A percentile compares a stretch with the other conserved stretches of the same genome.
These are phyloP conservation scores for Silybum marianum DNA, from an alignment of 129 eudicot species.

Conservation along the genomic window DNA sequence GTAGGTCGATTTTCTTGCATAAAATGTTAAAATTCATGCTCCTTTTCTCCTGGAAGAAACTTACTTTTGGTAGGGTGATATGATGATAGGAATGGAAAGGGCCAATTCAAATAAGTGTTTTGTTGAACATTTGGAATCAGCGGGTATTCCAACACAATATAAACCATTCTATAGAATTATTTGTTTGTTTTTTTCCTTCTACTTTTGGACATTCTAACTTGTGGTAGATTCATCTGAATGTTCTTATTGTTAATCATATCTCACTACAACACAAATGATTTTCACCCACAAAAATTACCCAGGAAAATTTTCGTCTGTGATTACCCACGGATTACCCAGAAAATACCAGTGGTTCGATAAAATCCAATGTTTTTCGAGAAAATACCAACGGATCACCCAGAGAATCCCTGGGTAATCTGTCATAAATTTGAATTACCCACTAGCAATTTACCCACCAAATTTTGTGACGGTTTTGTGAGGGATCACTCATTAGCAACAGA, in stretches of 20 bases:
- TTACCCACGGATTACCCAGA: too few relatives aligned
- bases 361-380: too few relatives aligned
- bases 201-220: not conserved
- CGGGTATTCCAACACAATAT: not conserved
- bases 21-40: not conserved
- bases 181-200: not conserved
- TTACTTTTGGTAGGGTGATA: constrained; percentile 1
- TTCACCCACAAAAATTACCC: too few relatives aligned
- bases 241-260: not conserved
- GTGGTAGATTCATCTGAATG: not conserved
- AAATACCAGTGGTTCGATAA: too few relatives aligned
- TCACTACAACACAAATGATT: too few relatives aligned
- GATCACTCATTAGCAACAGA: too few relatives aligned
- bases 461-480: too few relatives aligned
- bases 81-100: not conserved
- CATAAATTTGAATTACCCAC: too few relatives aligned
- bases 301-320: too few relatives aligned
- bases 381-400: too few relatives aligned
- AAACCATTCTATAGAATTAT: not conserved
- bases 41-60: not conserved
- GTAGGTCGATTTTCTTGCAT: not conserved
- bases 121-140: not conserved
- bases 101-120: not conserved
- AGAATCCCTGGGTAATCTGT: too few relatives aligned
- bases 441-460: too few relatives aligned